phyloP scores from a whole-genome alignment of 1,284 basidiomycete genomes.

The Vanrija sp. region DNA sequence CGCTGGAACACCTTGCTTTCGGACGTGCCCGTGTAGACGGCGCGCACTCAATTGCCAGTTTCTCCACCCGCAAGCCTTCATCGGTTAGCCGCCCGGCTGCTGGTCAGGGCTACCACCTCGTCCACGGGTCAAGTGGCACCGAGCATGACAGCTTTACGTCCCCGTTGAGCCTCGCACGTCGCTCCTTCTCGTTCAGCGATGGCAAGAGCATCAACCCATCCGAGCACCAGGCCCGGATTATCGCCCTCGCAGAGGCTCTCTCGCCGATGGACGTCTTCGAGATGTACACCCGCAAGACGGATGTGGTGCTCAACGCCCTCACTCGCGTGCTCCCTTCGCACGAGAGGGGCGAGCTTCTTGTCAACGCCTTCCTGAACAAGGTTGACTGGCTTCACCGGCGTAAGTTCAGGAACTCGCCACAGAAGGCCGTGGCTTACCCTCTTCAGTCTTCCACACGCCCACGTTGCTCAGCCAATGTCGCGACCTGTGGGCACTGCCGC shows the following conservation, averaged over 20 bases:
- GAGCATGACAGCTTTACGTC: neutral
- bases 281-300: constrained; percentile 42
- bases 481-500: constrained; percentile 46
- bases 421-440: neutral
- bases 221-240: constrained; percentile 30
- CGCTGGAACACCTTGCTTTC: constrained; percentile 48
- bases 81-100: constrained; percentile 28
- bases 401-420: constrained; percentile 16
- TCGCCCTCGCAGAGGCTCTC: constrained; percentile 39
- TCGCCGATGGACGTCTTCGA: constrained; percentile 44
- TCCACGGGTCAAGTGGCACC: neutral
- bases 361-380: constrained; percentile 43
- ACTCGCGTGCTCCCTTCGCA: constrained; percentile 41
- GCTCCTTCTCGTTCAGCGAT: neutral
- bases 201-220: constrained; percentile 12
- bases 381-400: constrained; percentile 51
- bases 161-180: neutral
- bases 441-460: constrained; percentile 44
- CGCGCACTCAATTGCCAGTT: constrained; percentile 36
- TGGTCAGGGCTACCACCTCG: constrained; percentile 41
- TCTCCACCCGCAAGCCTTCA: constrained; percentile 25
- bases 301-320: constrained; percentile 43
- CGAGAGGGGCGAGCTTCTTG: constrained; percentile 43
- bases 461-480: constrained; percentile 47
- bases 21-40: constrained; percentile 43